These are phyloP conservation scores for Panicum miliaceum DNA, from an alignment of 176 grass and related monocot species.

Conservation along the genomic window DNA sequence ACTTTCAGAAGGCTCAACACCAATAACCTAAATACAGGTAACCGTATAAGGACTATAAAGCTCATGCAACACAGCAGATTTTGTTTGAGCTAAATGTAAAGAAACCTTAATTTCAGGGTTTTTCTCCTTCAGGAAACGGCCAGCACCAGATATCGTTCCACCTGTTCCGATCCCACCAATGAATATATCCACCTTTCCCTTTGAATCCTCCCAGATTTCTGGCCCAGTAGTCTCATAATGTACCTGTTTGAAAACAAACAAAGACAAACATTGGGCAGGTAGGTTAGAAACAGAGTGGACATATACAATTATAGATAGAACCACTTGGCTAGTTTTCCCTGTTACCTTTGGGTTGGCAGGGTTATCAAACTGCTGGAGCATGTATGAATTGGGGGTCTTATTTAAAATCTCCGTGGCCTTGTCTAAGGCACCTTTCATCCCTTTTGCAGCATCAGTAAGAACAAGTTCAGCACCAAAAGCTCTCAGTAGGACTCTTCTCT, in stretches of 20 bases:
- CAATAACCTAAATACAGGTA: constrained; percentile 68
- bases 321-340: background rate
- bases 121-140: constrained; percentile 80
- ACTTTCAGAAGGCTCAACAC: constrained; percentile 93
- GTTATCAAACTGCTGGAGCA: constrained; percentile 98
- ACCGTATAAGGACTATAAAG: constrained; percentile 21
- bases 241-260: constrained; percentile 56
- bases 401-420: constrained; percentile 91
- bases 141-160: constrained; percentile 89
- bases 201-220: constrained; percentile 99
- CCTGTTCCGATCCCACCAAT: constrained; percentile 94
- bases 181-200: constrained; percentile 90
- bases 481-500: constrained; percentile 87
- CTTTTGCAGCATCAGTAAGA: constrained; percentile 87
- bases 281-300: background rate
- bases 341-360: constrained; percentile 91
- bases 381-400: constrained; percentile 79
- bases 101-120: constrained; percentile 93
- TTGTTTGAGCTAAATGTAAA: background rate
- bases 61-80: constrained; percentile 25
- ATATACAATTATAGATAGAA: constrained; percentile 8
- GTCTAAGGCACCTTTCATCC: constrained; percentile 91
- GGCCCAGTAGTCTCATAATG: constrained; percentile 96
- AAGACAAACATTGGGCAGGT: constrained; percentile 13
- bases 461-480: constrained; percentile 94